Percentiles rank a stretch among this genome's conserved stretches.
Evolutionary conservation across 1,284 basidiomycete genomes (phyloP).

Genomic region (Neolentinus lepideus): DNA sequence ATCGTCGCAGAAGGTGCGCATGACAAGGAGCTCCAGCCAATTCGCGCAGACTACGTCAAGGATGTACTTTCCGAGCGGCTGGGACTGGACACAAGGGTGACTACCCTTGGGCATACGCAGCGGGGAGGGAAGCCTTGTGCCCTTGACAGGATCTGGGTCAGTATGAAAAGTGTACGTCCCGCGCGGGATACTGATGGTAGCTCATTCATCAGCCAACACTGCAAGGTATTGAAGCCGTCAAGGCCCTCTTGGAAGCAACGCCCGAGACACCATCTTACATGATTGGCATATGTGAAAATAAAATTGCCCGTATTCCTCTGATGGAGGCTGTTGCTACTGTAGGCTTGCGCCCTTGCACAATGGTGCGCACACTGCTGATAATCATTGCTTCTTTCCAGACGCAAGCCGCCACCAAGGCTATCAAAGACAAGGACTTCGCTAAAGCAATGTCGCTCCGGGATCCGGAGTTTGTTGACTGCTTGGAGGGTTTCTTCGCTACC

Average conservation of each 20-base stretch:
- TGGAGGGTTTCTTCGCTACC: conserved; percentile 78
- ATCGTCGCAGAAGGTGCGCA: conserved; percentile 97
- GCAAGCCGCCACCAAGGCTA: conserved; percentile 78
- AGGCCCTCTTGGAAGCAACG: conserved; percentile 84
- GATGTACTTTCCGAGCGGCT: conserved; percentile 82
- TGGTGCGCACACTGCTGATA: not conserved
- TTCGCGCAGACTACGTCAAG: conserved; percentile 88
- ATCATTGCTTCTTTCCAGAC: conserved; percentile 47
- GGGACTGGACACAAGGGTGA: conserved; percentile 93
- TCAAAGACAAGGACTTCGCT: conserved; percentile 79
- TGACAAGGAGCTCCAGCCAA: conserved; percentile 83
- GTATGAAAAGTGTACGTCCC: conserved; percentile 12
- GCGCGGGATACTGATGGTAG: not conserved
- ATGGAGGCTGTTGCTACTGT: conserved; percentile 90
- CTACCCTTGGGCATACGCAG: conserved; percentile 97
- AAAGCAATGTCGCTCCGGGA: conserved; percentile 88
- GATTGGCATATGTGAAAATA: conserved; percentile 95
- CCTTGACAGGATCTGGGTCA: conserved; percentile 85
- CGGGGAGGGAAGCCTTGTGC: conserved; percentile 92
- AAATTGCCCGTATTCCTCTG: conserved; percentile 87
- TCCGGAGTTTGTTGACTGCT: conserved; percentile 84
- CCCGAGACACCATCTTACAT: conserved; percentile 94
- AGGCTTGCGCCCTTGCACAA: conserved; percentile 7
- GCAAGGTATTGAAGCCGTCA: conserved; percentile 91
- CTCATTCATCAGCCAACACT: conserved; percentile 66